Evolutionary conservation across 768 basidiomycete genomes (phyloP).

Genomic region (Russula dissimulans): DNA sequence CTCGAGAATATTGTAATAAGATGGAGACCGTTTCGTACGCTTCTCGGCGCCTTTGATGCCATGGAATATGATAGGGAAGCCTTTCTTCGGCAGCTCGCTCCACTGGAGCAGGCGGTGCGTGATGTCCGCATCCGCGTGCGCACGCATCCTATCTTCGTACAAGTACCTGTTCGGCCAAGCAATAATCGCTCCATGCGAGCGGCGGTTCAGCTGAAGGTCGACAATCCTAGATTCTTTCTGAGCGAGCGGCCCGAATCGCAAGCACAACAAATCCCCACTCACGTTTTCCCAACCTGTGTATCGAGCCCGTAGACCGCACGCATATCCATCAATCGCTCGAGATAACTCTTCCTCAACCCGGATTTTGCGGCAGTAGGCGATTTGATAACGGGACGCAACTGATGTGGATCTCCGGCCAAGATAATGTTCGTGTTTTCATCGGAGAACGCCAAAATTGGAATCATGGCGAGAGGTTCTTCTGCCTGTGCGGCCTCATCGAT

Average conservation of each 20-base stretch:
- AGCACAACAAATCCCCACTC: conserved; percentile 7
- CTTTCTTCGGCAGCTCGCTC: conserved; percentile 23
- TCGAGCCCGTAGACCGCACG: conserved; percentile 24
- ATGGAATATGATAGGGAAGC: conserved; percentile 30
- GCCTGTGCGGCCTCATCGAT: conserved; percentile 61
- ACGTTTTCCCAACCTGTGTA: conserved; percentile 26
- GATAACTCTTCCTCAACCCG: conserved; percentile 28
- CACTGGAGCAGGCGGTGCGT: conserved; percentile 24
- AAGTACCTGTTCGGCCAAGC: conserved; percentile 44
- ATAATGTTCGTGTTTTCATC: conserved; percentile 29
- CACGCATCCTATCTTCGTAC: conserved; percentile 29
- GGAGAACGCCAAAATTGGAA: conserved; percentile 30
- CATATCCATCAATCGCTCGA: conserved; percentile 29
- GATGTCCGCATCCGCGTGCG: conserved; percentile 22
- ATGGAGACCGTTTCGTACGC: conserved; percentile 30
- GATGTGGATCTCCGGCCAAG: conserved; percentile 31
- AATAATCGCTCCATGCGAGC: conserved; percentile 34
- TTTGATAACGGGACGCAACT: conserved; percentile 32
- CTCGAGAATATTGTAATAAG: conserved; percentile 35
- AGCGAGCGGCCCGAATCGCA: background rate
- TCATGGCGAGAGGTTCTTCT: conserved; percentile 49
- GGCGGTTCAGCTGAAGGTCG: conserved; percentile 15
- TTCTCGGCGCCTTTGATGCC: conserved; percentile 27
- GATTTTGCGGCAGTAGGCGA: conserved; percentile 23
- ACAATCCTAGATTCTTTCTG: conserved; percentile 16